Evolutionary conservation across 179 eudicot genomes (phyloP), one percentile per base, ranked within the genome.

Genomic region (Silene vulgaris): DNA sequence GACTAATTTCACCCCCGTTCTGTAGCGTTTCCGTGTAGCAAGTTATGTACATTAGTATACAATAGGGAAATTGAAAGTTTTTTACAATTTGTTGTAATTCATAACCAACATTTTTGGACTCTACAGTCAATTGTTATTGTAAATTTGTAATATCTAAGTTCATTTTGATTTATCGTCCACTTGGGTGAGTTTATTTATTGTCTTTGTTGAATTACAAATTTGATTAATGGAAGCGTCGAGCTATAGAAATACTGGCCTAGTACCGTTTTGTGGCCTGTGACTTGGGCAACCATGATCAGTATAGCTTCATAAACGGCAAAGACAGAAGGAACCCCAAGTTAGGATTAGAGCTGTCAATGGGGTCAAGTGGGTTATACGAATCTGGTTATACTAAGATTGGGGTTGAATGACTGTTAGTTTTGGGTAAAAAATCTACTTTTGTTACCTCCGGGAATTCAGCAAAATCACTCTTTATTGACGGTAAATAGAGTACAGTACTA

Each of bases 21-120:
- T 69, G 57, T 69, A 37, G 48, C 30, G 57, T 16, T 56, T 69
- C 17, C 48, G 32, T 71, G 65, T 75, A 65, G 76, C 37, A 71
- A 52, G 37, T 61, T 23, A 30, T 82, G 84, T 78, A 78, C 71
- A 82, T 82, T 75, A 37, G 45, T 37, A 66, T 21, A 60, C 61
- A 40, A 70, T 48, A 78, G 77, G 65, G 37, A 75, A 78, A 59
- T 52, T 3, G 72, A 65, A 65, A 43, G 60, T 59, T 16, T 43
- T 65, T 62, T 70, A 78, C 69, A 48, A 72, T 70, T 4, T 78
- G 84, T 71, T 71, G 79, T 75, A 82, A 65, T 40, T 21, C 45
- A 37, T 71, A 45, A 43, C 32, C 54, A 61, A 28, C 63, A 71
- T 71, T 26, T 50, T 52, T 7, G 28, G 13, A 17, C 13, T 2